Evolutionary conservation across 179 eudicot genomes (phyloP).

Genomic region (Beta lomatogona): DNA sequence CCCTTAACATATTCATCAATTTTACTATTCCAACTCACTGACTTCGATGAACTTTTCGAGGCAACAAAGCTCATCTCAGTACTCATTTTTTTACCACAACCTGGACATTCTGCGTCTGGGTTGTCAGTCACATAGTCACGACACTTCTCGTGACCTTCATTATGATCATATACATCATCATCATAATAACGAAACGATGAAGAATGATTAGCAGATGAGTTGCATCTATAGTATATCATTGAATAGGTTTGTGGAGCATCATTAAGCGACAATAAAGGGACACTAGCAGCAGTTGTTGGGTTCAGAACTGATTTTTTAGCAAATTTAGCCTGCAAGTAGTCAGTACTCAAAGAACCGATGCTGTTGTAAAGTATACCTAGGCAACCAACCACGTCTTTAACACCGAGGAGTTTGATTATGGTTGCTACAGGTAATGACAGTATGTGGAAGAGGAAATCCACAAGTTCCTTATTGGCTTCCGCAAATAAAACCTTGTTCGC

Average conservation of each 20-base stretch:
- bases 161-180: background rate
- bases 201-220: background rate
- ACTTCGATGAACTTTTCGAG: background rate
- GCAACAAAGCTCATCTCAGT: background rate
- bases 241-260: slow-evolving; percentile 1
- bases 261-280: slow-evolving; percentile 19
- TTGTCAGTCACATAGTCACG: background rate
- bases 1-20: slow-evolving; percentile 35
- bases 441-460: slow-evolving; percentile 30
- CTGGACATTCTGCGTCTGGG: background rate
- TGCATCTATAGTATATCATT: slow-evolving; percentile 6
- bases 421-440: slow-evolving; percentile 28
- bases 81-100: background rate
- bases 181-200: background rate
- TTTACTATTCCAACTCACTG: background rate
- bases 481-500: slow-evolving; percentile 27
- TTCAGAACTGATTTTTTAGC: slow-evolving; percentile 26
- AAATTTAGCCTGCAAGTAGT: slow-evolving; percentile 18
- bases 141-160: slow-evolving; percentile 10
- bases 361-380: slow-evolving; percentile 38
- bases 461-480: slow-evolving; percentile 29
- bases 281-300: slow-evolving; percentile 20
- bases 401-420: background rate
- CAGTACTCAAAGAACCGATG: slow-evolving; percentile 22
- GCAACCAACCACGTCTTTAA: slow-evolving; percentile 27